phyloP scores from a whole-genome alignment of 805 yeast species.

The Debaryomyces prosopidis region DNA sequence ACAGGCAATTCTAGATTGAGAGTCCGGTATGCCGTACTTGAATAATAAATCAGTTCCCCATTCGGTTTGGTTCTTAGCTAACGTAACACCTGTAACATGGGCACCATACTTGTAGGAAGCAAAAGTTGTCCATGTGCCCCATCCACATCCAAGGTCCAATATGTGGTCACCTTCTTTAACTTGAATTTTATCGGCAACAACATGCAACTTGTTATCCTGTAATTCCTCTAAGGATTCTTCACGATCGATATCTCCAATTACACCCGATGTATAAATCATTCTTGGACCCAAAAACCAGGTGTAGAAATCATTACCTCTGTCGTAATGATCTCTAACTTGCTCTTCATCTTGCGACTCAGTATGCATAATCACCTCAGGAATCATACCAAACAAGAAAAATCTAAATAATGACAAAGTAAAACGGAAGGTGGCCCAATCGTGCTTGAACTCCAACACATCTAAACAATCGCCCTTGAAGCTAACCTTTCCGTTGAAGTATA shows the following conservation, averaged over 20 bases:
- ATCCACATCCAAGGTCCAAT: conserved; percentile 90
- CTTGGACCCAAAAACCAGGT: conserved; percentile 93
- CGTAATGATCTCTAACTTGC: conserved; percentile 93
- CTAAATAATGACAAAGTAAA: conserved; percentile 77
- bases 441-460: conserved; percentile 82
- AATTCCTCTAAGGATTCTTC: conserved; percentile 77
- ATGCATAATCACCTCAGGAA: conserved; percentile 91
- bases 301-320: conserved; percentile 95
- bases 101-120: conserved; percentile 85
- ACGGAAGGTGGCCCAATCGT: conserved; percentile 85
- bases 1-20: conserved; percentile 79
- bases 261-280: conserved; percentile 90
- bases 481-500: conserved; percentile 81
- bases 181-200: conserved; percentile 84
- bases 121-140: conserved; percentile 90
- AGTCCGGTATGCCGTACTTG: conserved; percentile 63
- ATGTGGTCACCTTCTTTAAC: conserved; percentile 70
- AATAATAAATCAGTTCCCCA: conserved; percentile 77
- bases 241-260: conserved; percentile 65
- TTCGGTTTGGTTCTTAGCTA: conserved; percentile 87
- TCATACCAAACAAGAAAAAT: conserved; percentile 82
- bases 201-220: conserved; percentile 87
- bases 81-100: conserved; percentile 82
- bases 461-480: conserved; percentile 85
- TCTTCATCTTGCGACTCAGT: conserved; percentile 94